Percentiles rank a stretch among this genome's conserved stretches.
Conservation (phyloP, 2,329 filamentous ascomycete species). For the Penicillium sumatraense region DNA sequence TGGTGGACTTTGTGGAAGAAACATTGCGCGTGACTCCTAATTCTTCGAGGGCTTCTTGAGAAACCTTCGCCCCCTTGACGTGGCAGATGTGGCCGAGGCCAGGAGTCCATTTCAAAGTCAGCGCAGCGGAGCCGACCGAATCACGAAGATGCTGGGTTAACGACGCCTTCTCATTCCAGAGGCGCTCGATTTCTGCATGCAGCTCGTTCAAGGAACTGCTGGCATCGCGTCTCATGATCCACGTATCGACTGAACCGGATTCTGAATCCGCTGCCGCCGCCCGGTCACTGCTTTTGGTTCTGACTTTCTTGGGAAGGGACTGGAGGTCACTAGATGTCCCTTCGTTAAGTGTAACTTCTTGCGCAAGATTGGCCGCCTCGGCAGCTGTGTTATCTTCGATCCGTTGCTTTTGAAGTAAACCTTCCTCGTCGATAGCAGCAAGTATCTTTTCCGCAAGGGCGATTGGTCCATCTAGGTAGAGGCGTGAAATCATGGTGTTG, state of each 20-base stretch:
- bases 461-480: constrained; percentile 64
- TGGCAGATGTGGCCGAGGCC: constrained; percentile 89
- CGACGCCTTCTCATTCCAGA: constrained; percentile 63
- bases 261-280: constrained; percentile 39
- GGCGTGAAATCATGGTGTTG: constrained; percentile 34
- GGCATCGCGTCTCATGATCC: constrained; percentile 69
- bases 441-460: constrained; percentile 73
- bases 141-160: constrained; percentile 67
- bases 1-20: constrained; percentile 80
- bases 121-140: constrained; percentile 63
- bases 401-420: constrained; percentile 78
- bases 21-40: constrained; percentile 61
- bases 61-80: constrained; percentile 76
- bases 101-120: constrained; percentile 85
- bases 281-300: constrained; percentile 33
- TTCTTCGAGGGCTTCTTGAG: constrained; percentile 48
- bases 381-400: constrained; percentile 73
- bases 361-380: constrained; percentile 73
- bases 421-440: constrained; percentile 88
- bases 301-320: constrained; percentile 58
- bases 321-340: constrained; percentile 62
- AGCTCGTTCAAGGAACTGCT: constrained; percentile 68
- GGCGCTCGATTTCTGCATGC: constrained; percentile 67
- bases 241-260: constrained; percentile 55
- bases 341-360: constrained; percentile 71